Evolutionary conservation across 169 alveolate species (phyloP), one percentile per base, ranked within the genome.

Genomic region (Plasmodium vivax): DNA sequence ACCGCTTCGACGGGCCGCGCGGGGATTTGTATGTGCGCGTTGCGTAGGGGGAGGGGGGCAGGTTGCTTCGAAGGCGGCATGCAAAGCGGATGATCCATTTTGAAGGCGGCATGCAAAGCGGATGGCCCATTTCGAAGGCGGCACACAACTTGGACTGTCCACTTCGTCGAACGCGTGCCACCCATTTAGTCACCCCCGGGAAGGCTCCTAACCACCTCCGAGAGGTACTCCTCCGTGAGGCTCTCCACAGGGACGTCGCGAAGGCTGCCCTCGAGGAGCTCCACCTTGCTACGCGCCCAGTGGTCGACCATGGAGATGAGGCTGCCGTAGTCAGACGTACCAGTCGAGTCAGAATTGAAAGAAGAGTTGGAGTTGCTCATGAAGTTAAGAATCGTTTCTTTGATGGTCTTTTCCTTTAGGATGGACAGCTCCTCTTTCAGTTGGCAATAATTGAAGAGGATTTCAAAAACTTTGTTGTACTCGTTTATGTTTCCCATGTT

Each of bases 401-500:
- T 88, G 16, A 88, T 88, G 32, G 77, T 45, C 72, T 88, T 58
- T 73, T 88, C 72, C 36, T 88, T 34, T 43, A 88, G 34, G 45
- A 88, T 80, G 2, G 9, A 41, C 38, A 88, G 83, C 38, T 83
- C 34, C 58, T 85, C 85, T 74, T 56, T 84, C 6, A 93, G 45
- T 43, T 83, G 77, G 62, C 88, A 62, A 45, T 88, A 83, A 82
- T 92, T 62, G 34, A 79, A 92, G n/a, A 84, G 47, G 16, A 92
- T 92, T 71, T 85, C 93, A 77, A 93, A 93, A 0, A 93, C 93
- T 34, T 85, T 83, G 38, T 47, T 93, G 84, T 92, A 92, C 71
- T 84, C 93, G 82, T 92, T 84, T 27, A 92, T 80, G 19, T 83
- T 54, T 73, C 84, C 80, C 83, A 83, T 82, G 47, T 62, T 85